Conservation (phyloP, 495 filamentous ascomycete species). For the Lentithecium fluviatile region DNA sequence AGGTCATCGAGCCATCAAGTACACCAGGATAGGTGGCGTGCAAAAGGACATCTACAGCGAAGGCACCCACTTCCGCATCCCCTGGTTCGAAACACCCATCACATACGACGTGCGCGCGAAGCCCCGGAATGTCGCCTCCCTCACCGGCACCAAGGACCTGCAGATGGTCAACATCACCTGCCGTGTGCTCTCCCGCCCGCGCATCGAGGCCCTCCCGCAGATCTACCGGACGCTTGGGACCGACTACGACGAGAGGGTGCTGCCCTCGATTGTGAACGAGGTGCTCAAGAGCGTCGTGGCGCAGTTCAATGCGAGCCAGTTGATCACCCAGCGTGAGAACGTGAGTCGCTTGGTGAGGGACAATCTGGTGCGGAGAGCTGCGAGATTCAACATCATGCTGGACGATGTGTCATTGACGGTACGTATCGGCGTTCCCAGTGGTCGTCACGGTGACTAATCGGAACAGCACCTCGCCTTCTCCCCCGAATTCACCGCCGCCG, state of each 20-base stretch:
- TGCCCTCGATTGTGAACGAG: constrained; percentile 98
- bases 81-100: constrained; percentile 96
- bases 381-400: constrained; percentile 93
- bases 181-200: constrained; percentile 93
- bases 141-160: constrained; percentile 97
- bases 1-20: constrained; percentile 98
- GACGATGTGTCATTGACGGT: constrained; percentile 98
- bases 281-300: constrained; percentile 98
- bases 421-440: constrained; percentile 41
- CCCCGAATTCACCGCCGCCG: constrained; percentile 96
- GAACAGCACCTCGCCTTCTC: constrained; percentile 94
- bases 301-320: constrained; percentile 97
- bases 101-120: constrained; percentile 97
- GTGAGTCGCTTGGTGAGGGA: constrained; percentile 89
- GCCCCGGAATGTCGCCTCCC: constrained; percentile 92
- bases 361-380: constrained; percentile 84
- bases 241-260: constrained; percentile 95
- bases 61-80: constrained; percentile 92
- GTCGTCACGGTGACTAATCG: constrained; percentile 27
- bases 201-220: constrained; percentile 82
- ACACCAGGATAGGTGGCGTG: constrained; percentile 89
- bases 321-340: constrained; percentile 98
- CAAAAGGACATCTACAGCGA: constrained; percentile 94
- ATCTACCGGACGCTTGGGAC: constrained; percentile 95
- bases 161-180: constrained; percentile 99